Percentiles rank a stretch among this genome's conserved stretches.
Conservation (phyloP, 2,329 filamentous ascomycete species). For the Ceratocystiopsis sp. region DNA sequence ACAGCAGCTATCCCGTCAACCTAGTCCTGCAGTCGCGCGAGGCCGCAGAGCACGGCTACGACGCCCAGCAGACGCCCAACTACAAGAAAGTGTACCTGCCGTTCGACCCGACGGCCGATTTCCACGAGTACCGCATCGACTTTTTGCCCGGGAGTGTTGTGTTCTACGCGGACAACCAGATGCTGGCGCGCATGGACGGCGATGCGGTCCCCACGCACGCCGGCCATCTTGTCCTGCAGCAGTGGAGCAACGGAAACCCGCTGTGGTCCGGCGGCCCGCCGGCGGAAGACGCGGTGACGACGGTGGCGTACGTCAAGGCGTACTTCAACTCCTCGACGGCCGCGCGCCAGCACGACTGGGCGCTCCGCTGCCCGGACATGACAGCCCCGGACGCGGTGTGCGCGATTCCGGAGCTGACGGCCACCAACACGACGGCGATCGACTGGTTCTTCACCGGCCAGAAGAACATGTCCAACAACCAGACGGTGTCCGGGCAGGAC, state of each 20-base stretch:
- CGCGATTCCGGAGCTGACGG: conserved; percentile 28
- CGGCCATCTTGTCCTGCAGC: conserved; percentile 54
- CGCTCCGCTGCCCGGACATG: conserved; percentile 23
- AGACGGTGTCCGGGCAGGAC: conserved; percentile 19
- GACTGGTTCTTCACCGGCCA: conserved; percentile 33
- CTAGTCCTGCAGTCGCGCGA: conserved; percentile 56
- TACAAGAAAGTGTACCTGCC: conserved; percentile 41
- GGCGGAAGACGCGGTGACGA: conserved; percentile 39
- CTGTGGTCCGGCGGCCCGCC: conserved; percentile 60
- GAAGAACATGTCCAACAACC: conserved; percentile 28
- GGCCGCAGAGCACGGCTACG: conserved; percentile 40
- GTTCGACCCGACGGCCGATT: conserved; percentile 47
- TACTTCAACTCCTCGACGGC: conserved; percentile 58
- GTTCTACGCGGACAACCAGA: conserved; percentile 50
- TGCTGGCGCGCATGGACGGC: conserved; percentile 38
- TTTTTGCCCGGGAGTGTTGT: conserved; percentile 44
- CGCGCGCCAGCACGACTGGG: conserved; percentile 21
- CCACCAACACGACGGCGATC: conserved; percentile 16
- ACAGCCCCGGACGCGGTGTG: conserved; percentile 25
- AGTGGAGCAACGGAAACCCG: conserved; percentile 63
- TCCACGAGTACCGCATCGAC: conserved; percentile 70
- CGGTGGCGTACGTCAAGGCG: conserved; percentile 53
- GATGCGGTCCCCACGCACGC: conserved; percentile 39
- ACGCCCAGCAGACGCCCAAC: conserved; percentile 41
- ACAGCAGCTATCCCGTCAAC: conserved; percentile 43